Conservation (phyloP, 768 basidiomycete species). For the Crepidotus variabilis region DNA sequence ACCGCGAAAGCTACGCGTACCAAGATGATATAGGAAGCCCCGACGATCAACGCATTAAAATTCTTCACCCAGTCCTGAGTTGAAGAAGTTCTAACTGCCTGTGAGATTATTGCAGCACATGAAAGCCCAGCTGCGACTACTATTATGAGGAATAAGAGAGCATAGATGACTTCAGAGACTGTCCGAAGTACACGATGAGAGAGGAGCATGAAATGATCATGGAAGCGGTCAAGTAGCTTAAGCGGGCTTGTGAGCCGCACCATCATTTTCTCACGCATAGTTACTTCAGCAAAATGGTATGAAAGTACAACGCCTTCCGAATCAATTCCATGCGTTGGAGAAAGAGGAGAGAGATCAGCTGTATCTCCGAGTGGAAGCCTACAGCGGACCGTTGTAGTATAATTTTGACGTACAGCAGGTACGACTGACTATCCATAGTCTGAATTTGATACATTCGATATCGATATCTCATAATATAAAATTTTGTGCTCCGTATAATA, state of each 20-base stretch:
- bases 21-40: conserved; percentile 66
- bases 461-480: no score
- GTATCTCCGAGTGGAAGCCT: no score
- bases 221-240: conserved; percentile 1
- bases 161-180: conserved; percentile 52
- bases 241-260: not conserved
- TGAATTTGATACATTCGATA: no score
- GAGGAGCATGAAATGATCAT: conserved; percentile 16
- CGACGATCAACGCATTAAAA: conserved; percentile 65
- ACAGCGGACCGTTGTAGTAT: no score
- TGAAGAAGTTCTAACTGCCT: conserved; percentile 66
- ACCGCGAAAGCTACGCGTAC: conserved; percentile 34
- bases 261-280: no score
- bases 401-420: no score
- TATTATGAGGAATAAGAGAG: conserved; percentile 43
- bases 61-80: conserved; percentile 53
- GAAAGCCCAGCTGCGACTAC: conserved; percentile 58
- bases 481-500: no score
- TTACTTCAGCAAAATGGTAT: no score
- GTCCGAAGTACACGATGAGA: conserved; percentile 44
- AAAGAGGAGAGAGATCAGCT: no score
- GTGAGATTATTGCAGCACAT: conserved; percentile 60
- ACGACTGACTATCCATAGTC: no score
- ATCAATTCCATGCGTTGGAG: no score
- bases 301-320: no score